These are phyloP conservation scores for Nakazawaea peltata DNA, from an alignment of 805 yeast species.

Conservation along the genomic window DNA sequence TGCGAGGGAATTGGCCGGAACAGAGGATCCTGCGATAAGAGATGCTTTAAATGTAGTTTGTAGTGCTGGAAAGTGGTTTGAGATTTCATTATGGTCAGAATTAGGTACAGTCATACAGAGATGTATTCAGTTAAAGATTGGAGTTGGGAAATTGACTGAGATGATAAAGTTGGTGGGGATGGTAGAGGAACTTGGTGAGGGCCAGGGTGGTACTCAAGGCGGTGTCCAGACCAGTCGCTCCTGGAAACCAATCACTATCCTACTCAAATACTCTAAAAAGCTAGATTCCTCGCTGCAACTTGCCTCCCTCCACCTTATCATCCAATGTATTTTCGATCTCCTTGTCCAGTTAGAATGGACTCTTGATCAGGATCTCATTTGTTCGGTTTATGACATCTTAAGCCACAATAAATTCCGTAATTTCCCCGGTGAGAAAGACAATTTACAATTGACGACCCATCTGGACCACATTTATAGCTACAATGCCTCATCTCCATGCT, in stretches of 20 bases:
- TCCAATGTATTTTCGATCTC: constrained; percentile 1
- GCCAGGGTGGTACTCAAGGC: too few species aligned
- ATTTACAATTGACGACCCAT: not conserved
- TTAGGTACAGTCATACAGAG: not conserved
- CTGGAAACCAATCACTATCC: constrained; percentile 2
- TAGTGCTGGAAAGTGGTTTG: too few species aligned
- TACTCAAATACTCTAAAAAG: constrained; percentile 1
- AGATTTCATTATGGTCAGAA: too few species aligned
- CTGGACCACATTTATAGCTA: constrained; percentile 10
- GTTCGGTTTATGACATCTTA: constrained; percentile 1
- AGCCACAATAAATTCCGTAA: constrained; percentile 2
- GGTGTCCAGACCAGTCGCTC: too few species aligned
- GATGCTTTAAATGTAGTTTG: too few species aligned
- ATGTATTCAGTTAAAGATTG: too few species aligned
- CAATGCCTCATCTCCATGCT: too few species aligned
- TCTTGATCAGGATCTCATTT: constrained; percentile 2
- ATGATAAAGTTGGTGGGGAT: not conserved
- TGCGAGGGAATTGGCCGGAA: too few species aligned
- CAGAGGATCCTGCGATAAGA: too few species aligned
- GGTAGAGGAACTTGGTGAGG: too few species aligned
- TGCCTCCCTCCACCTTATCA: not conserved
- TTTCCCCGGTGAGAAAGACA: constrained; percentile 1
- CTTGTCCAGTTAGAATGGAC: not conserved
- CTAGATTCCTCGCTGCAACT: not conserved
- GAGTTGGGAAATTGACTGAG: not conserved